Evolutionary conservation across 2,329 filamentous ascomycete genomes (phyloP).

Genomic region (Xylariaceae sp.): DNA sequence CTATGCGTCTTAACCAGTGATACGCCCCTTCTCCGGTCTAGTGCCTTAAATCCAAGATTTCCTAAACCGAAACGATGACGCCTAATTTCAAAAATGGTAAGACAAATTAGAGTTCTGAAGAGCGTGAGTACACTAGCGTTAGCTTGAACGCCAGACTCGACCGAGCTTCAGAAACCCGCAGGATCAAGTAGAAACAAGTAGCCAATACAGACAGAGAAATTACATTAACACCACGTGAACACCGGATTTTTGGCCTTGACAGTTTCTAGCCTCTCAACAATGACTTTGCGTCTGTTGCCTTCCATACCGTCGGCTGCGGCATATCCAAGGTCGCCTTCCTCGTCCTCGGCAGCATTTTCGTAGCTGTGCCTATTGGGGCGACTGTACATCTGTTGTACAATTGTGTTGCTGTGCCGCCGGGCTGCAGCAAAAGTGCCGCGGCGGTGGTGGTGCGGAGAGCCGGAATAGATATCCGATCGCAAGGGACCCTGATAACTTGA

Average conservation of each 20-base stretch:
- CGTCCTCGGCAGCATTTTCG: constrained; percentile 45
- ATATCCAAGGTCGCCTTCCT: constrained; percentile 91
- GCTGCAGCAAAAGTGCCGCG: constrained; percentile 52
- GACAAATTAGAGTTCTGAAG: too few species aligned
- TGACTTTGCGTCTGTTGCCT: constrained; percentile 85
- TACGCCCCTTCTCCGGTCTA: too few species aligned
- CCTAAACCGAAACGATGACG: too few species aligned
- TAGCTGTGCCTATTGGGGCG: constrained; percentile 21
- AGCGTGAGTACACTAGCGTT: too few species aligned
- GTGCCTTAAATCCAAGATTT: too few species aligned
- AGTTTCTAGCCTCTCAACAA: constrained; percentile 91
- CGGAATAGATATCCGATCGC: constrained; percentile 39
- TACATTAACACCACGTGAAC: constrained; percentile 85
- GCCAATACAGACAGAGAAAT: neutral
- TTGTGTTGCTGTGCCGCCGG: constrained; percentile 46
- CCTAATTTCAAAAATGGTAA: too few species aligned
- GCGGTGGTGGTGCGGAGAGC: constrained; percentile 46
- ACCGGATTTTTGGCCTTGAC: constrained; percentile 95
- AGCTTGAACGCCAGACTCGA: too few species aligned
- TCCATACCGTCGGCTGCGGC: constrained; percentile 93
- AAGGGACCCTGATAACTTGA: constrained; percentile 41
- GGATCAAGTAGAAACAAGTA: neutral
- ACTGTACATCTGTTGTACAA: constrained; percentile 51
- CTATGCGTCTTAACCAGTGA: too few species aligned
- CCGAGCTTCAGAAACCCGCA: too few species aligned